A percentile compares a stretch with the other conserved stretches of the same genome.
phyloP scores from a whole-genome alignment of 495 filamentous ascomycete genomes.

The Penicillium cinerascens region DNA sequence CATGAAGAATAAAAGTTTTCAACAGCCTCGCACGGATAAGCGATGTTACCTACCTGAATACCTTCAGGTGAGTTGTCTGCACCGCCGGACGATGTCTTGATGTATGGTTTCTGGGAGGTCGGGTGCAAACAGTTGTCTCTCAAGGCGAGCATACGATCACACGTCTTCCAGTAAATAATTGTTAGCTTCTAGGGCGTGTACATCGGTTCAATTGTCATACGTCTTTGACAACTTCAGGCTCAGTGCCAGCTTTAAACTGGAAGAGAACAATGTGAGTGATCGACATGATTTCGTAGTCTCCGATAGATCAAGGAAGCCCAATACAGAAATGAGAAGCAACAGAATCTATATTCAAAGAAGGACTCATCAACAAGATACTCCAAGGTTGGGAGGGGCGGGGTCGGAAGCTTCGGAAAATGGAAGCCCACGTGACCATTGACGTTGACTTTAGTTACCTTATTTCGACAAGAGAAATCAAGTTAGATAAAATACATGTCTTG shows the following conservation, averaged over 20 bases:
- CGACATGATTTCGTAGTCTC: slow-evolving; percentile 29
- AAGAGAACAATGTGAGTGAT: slow-evolving; percentile 62
- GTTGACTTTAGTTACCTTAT: too few relatives aligned
- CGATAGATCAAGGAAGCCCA: neutral
- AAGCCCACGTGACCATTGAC: too few relatives aligned
- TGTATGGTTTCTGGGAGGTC: slow-evolving; percentile 40
- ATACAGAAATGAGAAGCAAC: neutral
- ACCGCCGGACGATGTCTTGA: slow-evolving; percentile 56
- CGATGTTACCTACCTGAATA: slow-evolving; percentile 46
- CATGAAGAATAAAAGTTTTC: neutral
- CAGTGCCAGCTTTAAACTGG: slow-evolving; percentile 50
- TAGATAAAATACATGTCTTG: too few relatives aligned
- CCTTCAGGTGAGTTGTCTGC: slow-evolving; percentile 63
- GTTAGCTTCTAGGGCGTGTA: neutral
- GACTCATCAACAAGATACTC: neutral
- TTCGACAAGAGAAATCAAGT: too few relatives aligned
- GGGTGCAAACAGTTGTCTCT: slow-evolving; percentile 44
- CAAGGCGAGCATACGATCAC: slow-evolving; percentile 33
- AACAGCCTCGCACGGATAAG: neutral
- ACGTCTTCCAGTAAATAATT: slow-evolving; percentile 17
- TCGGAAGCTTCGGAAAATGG: too few relatives aligned
- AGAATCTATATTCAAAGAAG: neutral
- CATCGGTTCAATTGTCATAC: slow-evolving; percentile 31
- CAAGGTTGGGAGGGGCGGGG: too few relatives aligned
- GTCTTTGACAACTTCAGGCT: slow-evolving; percentile 40